Evolutionary conservation across 1,284 basidiomycete genomes (phyloP), one percentile per base, ranked within the genome.

Genomic region (Irpex lacteus): DNA sequence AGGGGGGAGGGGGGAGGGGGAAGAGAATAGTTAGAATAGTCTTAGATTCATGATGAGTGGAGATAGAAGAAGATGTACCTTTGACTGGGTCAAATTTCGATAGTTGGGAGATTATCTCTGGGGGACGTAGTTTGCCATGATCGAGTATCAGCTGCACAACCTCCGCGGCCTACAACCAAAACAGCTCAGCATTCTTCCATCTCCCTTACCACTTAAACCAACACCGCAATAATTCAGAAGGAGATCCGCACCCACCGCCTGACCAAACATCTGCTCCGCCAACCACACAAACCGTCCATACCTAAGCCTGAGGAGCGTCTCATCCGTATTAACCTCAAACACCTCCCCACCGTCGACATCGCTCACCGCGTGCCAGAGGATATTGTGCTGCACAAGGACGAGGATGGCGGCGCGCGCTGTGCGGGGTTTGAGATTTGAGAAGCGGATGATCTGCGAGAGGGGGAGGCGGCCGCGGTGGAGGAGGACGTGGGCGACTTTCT

Each of bases 351-450:
- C 85, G 56, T 89, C 92, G n/a, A 88, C 87, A 40, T 88, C 86
- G 4, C 84, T 85, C 56, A 85, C 84, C 2, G 92, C 88, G 72
- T 95, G 90, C 85, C 93, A 94, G 49, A 96, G 83, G 61, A 98
- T 79, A 74, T 96, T 95, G 76, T 99, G 96, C 76, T 98, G 96
- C 26, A 96, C 85, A 60, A 99, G 86, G 59, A 92, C 86, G 63
- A 98, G 79, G 58, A 98, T 81, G 34, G 89, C 83, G 19, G 90
- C 89, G 61, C 92, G 87, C 34, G 91, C 83, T 1, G 85, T 86
- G 15, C 89, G 84, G 6, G 88, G 82, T 71, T 87, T 88, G 49
- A 92, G 74, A n/a, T 76, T 74, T 50, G 91, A 84, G 73, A 86
- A 87, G 57, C 88, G 88, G 55, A 92, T 81, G 44, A 97, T 78